phyloP scores from a whole-genome alignment of 805 yeast species.

The Ogataea philodendri region DNA sequence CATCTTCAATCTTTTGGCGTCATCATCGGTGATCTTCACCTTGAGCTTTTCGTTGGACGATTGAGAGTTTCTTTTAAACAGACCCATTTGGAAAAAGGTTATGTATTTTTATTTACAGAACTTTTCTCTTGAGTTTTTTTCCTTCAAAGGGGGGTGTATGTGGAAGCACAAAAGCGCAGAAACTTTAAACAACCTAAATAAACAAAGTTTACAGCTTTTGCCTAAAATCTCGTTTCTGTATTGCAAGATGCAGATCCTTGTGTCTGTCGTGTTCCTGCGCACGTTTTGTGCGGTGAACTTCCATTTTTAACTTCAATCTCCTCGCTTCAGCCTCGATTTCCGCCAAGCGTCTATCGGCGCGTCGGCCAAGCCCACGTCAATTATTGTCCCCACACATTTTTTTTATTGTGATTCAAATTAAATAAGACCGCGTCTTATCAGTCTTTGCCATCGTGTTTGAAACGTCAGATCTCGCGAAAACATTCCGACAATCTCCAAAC shows the following conservation, averaged over 20 bases:
- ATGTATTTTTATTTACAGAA: background rate
- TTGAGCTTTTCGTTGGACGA: slow-evolving; percentile 30
- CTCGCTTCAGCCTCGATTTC: too few species aligned
- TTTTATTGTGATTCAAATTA: background rate
- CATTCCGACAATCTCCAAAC: too few species aligned
- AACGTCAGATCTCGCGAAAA: too few species aligned
- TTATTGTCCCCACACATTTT: background rate
- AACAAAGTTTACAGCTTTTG: slow-evolving; percentile 1
- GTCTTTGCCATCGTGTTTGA: too few species aligned
- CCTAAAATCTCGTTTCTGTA: too few species aligned
- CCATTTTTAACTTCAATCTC: slow-evolving; percentile 1
- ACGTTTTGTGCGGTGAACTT: too few species aligned
- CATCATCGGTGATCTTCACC: slow-evolving; percentile 47
- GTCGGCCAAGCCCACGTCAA: slow-evolving; percentile 1
- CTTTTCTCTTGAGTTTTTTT: slow-evolving; percentile 3
- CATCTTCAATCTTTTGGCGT: slow-evolving; percentile 54
- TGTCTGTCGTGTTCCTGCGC: too few species aligned
- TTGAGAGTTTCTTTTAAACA: slow-evolving; percentile 40
- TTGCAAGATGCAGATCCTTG: too few species aligned
- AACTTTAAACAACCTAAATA: slow-evolving; percentile 1
- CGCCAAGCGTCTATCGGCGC: too few species aligned
- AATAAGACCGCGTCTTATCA: too few species aligned
- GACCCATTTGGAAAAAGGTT: slow-evolving; percentile 37
- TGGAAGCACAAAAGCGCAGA: too few species aligned
- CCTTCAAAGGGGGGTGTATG: too few species aligned